Evolutionary conservation across 164 flowering plant species (phyloP), one percentile per base, ranked within the genome.

Genomic region (Cinnamomum chago): DNA sequence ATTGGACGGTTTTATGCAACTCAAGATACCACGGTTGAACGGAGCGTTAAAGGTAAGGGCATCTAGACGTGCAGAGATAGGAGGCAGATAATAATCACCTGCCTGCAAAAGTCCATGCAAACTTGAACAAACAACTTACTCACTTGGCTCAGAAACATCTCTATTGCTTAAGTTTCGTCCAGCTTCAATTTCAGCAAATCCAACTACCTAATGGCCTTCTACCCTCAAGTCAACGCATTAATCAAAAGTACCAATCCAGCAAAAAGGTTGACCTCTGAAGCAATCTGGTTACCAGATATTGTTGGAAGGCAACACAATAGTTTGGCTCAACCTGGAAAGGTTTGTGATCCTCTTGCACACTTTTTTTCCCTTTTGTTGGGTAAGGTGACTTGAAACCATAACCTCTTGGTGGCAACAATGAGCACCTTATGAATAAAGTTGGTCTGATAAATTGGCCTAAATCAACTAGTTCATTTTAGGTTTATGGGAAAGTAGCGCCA

Each of bases 1-100:
- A 86, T 15, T 55, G 20, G 76, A 81, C 87, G 74, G 71, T 78
- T 86, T 85, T 83, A 88, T 84, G 81, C 81, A 66, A 81, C 81
- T 74, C 76, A 82, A 76, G 76, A 70, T 58, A 77, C 76, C 64
- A 81, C 79, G 72, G 65, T 77, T 72, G 76, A 74, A 69, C 64
- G 81, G 68, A 62, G 72, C 65, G 70, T 71, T 33, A 47, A 80
- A 20, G 20, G 5, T 15, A 55, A 55, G 17, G 60, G 60, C 60
- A 55, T 55, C 60, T 5, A 55, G 5, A 55, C n/a, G 7, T 20
- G 60, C 60, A 15, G n/a, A 15, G 60, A 55, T 55, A 55, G 60
- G 47, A 55, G 60, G n/a, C n/a, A 20, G n/a, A 20, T 17, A 55
- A 3, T 55, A 15, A 55, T 55, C 60, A 55, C 60, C 20, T 55